These are phyloP conservation scores for Ophiocordyceps robertsii DNA, from an alignment of 2,329 filamentous ascomycete genomes.

Conservation along the genomic window DNA sequence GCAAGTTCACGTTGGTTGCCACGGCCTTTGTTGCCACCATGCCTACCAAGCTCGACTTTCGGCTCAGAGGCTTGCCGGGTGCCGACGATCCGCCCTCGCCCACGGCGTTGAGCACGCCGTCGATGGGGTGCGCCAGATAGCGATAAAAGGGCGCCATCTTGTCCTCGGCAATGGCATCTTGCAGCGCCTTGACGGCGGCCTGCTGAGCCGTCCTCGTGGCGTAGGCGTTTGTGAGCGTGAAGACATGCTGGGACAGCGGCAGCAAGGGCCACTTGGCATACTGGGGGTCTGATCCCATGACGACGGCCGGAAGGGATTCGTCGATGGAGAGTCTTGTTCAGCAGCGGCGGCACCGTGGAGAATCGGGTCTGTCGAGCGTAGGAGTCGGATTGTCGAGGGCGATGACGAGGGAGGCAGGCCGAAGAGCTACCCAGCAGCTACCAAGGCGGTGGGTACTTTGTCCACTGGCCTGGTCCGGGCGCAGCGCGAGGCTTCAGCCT, in stretches of 20 bases:
- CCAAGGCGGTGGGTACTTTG: background rate
- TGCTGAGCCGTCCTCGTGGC: constrained; percentile 54
- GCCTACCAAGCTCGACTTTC: constrained; percentile 58
- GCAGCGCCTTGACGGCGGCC: constrained; percentile 56
- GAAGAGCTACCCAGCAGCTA: background rate
- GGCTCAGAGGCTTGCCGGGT: constrained; percentile 44
- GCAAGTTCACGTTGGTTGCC: constrained; percentile 51
- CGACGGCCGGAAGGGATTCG: constrained; percentile 13
- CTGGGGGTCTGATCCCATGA: constrained; percentile 70
- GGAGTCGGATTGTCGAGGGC: background rate
- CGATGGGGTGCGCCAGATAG: constrained; percentile 67
- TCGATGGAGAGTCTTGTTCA: background rate
- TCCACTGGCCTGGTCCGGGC: background rate
- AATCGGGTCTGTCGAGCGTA: background rate
- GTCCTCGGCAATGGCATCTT: constrained; percentile 71
- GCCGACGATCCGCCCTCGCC: constrained; percentile 46
- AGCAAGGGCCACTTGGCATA: constrained; percentile 77
- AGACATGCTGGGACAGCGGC: constrained; percentile 72
- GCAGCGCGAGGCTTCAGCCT: background rate
- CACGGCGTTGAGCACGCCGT: constrained; percentile 66
- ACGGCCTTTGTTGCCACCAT: constrained; percentile 63
- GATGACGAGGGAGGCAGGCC: too few relatives aligned
- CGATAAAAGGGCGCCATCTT: constrained; percentile 84
- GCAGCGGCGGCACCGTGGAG: background rate
- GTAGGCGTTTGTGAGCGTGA: constrained; percentile 72